Evolutionary conservation across 306 rosid genomes (phyloP), one percentile per base, ranked within the genome.

Genomic region (Senna tora): DNA sequence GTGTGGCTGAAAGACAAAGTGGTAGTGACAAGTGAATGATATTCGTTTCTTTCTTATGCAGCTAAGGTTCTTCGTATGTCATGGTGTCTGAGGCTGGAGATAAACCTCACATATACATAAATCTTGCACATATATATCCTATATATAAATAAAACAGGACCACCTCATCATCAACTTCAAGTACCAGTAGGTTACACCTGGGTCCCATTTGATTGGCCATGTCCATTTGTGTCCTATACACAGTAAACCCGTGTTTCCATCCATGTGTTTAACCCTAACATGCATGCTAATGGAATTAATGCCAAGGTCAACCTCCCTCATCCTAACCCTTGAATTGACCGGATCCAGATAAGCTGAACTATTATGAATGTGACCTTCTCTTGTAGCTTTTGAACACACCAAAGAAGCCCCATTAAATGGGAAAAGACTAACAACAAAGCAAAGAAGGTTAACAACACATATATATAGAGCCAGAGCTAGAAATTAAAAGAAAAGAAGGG

Each of bases 201-300:
- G 79, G 61, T 36, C 83, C 78, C 54, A 47, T 55, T 41, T 52
- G 28, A 75, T 64, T 75, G 51, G 28, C 59, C 21, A n/a, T 20
- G 22, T 52, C 43, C 7, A 19, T 54, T 17, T 42, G 21, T 55
- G 38, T 16, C 54, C 54, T n/a, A 49, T 4, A 6, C 21, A 6
- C 21, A 46, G 43, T 55, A 53, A 65, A 20, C 9, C 41, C 50
- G 13, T 21, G 42, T 22, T 22, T 69, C 13, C 25, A 52, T 62
- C 22, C 30, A 49, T n/a, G 1, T 13, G 50, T 20, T 62, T 33
- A 19, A 47, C 59, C 54, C 34, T 42, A 4, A 14, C 1, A 12
- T 17, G 17, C 20, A 22, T 25, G 30, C 3, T 25, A 25, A 25
- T 25, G 19, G 9, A 28, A 52, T 52, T 34, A 13, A 60, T 43